These are phyloP conservation scores for Thelonectria discophora DNA, from an alignment of 2,329 filamentous ascomycete species.

Conservation along the genomic window DNA sequence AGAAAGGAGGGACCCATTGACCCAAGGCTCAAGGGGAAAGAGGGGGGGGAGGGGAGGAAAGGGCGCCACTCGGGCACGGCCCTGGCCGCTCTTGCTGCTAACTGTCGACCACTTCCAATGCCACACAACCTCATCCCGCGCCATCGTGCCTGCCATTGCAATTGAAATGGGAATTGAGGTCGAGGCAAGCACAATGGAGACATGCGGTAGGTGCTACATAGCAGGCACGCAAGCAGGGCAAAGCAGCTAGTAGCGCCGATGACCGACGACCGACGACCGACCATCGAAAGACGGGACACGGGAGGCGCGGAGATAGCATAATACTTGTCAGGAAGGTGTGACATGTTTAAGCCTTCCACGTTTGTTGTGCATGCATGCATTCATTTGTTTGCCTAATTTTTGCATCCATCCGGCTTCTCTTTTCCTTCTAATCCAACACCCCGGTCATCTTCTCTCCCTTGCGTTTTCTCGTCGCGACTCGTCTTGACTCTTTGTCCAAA, in stretches of 20 bases:
- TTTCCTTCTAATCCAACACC: slow-evolving; percentile 8
- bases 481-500: slow-evolving; percentile 17
- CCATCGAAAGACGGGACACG: neutral
- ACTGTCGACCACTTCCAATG: neutral
- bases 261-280: too few relatives aligned
- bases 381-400: slow-evolving; percentile 10
- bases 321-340: neutral
- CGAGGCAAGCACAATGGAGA: neutral
- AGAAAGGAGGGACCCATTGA: slow-evolving; percentile 17
- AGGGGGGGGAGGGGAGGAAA: slow-evolving; percentile 11
- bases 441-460: slow-evolving; percentile 16
- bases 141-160: neutral
- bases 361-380: neutral
- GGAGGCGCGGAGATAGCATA: neutral
- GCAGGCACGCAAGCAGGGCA: neutral
- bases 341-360: neutral
- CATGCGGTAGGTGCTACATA: too few relatives aligned
- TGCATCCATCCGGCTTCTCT: slow-evolving; percentile 12
- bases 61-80: slow-evolving; percentile 32
- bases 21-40: neutral
- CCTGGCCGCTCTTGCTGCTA: slow-evolving; percentile 37
- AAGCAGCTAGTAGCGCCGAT: too few relatives aligned
- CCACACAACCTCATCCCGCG: neutral
- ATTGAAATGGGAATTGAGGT: neutral
- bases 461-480: slow-evolving; percentile 4